These are phyloP conservation scores for Oryza meridionalis DNA, from an alignment of 176 grass and related monocot genomes.

Conservation along the genomic window DNA sequence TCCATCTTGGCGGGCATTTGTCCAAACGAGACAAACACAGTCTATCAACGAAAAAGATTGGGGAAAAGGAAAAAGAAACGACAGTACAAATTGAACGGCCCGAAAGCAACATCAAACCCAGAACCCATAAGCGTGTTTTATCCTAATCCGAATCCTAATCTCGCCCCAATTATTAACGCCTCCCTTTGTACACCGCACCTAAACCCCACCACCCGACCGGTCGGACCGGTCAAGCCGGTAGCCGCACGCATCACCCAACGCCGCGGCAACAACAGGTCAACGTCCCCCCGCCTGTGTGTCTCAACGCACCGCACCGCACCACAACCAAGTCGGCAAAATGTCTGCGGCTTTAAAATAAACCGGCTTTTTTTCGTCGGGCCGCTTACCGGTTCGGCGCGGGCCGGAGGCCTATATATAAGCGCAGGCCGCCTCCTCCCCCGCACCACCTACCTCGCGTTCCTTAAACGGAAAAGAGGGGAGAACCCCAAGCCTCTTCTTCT, in stretches of 20 bases:
- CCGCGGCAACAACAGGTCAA: neutral
- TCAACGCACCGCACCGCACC: neutral
- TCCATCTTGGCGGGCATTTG: neutral
- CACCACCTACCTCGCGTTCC: constrained; percentile 31
- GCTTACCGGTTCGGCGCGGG: neutral
- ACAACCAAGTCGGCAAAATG: neutral
- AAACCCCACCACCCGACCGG: neutral
- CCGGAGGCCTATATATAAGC: constrained; percentile 12
- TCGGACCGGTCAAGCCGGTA: neutral
- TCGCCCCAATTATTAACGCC: neutral
- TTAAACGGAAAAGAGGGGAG: constrained; percentile 33
- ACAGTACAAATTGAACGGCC: neutral
- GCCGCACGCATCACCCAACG: neutral
- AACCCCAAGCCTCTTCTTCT: neutral
- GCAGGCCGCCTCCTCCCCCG: neutral
- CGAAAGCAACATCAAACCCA: constrained; percentile 3
- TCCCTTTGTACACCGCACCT: constrained; percentile 9
- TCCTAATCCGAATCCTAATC: neutral
- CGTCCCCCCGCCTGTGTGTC: neutral
- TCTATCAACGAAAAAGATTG: neutral
- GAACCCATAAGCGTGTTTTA: neutral
- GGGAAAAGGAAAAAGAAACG: neutral
- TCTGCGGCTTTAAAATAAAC: neutral
- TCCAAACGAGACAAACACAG: neutral
- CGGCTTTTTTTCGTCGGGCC: neutral